Percentiles rank a stretch among this genome's conserved stretches.
Evolutionary conservation across 2,329 filamentous ascomycete genomes (phyloP).

Genomic region (Aspergillus arachidicola): DNA sequence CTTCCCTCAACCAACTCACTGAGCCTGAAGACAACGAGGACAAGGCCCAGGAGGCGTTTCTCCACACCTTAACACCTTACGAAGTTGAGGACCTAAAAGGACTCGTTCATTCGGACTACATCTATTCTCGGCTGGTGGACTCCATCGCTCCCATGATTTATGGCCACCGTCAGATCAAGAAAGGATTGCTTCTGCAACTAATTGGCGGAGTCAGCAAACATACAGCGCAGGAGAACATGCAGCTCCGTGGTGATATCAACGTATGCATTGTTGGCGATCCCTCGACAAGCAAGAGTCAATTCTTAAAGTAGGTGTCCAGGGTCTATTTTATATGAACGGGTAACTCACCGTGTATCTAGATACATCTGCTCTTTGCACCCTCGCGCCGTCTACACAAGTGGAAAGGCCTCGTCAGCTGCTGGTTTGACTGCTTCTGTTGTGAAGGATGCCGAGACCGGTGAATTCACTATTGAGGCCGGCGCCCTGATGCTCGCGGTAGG

Average conservation of each 20-base stretch:
- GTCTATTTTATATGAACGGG: not conserved
- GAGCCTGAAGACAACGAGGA: slow-evolving; percentile 75
- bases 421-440: slow-evolving; percentile 96
- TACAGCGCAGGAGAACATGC: slow-evolving; percentile 85
- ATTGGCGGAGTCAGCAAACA: slow-evolving; percentile 94
- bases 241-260: slow-evolving; percentile 95
- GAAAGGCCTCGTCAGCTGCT: slow-evolving; percentile 94
- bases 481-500: slow-evolving; percentile 86
- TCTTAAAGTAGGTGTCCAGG: slow-evolving; percentile 67
- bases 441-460: slow-evolving; percentile 97
- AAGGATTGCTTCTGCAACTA: slow-evolving; percentile 88
- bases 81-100: slow-evolving; percentile 90
- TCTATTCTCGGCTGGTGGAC: slow-evolving; percentile 88
- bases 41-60: slow-evolving; percentile 81
- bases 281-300: slow-evolving; percentile 96
- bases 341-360: slow-evolving; percentile 28
- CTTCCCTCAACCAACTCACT: slow-evolving; percentile 74
- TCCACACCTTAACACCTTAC: slow-evolving; percentile 78
- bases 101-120: slow-evolving; percentile 95
- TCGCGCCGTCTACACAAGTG: slow-evolving; percentile 93
- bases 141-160: slow-evolving; percentile 97
- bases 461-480: slow-evolving; percentile 98
- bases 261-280: slow-evolving; percentile 98
- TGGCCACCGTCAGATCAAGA: slow-evolving; percentile 96
- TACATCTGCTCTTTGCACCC: slow-evolving; percentile 98